These are phyloP conservation scores for Diaporthe helianthi DNA, from an alignment of 2,329 filamentous ascomycete genomes.

Conservation along the genomic window DNA sequence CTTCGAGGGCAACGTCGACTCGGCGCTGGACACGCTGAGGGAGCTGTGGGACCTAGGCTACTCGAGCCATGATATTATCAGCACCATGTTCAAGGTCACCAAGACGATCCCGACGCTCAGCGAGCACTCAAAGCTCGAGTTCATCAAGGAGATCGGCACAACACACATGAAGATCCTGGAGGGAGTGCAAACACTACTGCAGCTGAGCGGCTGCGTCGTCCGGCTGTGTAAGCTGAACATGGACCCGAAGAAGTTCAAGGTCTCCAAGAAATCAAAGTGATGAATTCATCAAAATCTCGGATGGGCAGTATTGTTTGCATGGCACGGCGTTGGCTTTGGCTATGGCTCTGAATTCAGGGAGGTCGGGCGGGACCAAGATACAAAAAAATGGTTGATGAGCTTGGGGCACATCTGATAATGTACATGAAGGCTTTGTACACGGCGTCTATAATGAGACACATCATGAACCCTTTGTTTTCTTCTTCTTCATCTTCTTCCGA, in stretches of 20 bases:
- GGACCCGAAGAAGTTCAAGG: conserved; percentile 81
- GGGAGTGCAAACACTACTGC: conserved; percentile 91
- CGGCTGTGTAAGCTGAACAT: conserved; percentile 95
- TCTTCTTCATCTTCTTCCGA: background rate
- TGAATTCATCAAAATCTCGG: background rate
- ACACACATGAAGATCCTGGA: conserved; percentile 99
- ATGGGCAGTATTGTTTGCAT: conserved; percentile 26
- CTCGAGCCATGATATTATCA: conserved; percentile 98
- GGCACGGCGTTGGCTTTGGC: conserved; percentile 35
- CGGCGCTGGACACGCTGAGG: conserved; percentile 82
- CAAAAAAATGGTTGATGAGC: conserved; percentile 24
- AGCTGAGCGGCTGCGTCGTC: conserved; percentile 90
- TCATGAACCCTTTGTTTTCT: conserved; percentile 16
- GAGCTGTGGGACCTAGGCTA: conserved; percentile 96
- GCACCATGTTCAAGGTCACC: conserved; percentile 98
- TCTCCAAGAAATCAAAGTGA: conserved; percentile 44
- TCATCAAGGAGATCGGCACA: conserved; percentile 98
- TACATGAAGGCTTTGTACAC: conserved; percentile 31
- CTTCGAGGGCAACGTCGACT: conserved; percentile 89
- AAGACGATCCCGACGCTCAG: conserved; percentile 92
- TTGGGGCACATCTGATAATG: conserved; percentile 33
- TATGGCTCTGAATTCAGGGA: conserved; percentile 29
- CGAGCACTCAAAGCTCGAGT: conserved; percentile 95
- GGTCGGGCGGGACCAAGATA: conserved; percentile 13
- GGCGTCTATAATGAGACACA: conserved; percentile 28